Evolutionary conservation across 257 asterid genomes (phyloP).

Genomic region (Solanum sejunctum): DNA sequence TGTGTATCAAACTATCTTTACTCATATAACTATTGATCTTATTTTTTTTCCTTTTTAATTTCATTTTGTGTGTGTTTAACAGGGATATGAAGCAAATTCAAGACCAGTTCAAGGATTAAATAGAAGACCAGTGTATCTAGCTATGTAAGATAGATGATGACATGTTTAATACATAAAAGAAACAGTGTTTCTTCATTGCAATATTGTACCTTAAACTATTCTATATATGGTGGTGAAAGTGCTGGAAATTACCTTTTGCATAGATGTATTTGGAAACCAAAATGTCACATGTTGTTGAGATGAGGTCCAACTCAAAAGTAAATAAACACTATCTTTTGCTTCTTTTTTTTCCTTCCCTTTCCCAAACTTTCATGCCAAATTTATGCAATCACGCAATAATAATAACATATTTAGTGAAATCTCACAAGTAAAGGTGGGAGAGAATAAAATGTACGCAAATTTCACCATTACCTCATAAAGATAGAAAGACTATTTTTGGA

Average conservation of each 20-base stretch:
- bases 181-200: neutral
- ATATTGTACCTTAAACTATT: neutral
- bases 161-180: neutral
- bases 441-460: too few species aligned
- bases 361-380: neutral
- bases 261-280: neutral
- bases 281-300: neutral
- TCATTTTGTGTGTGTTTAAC: neutral
- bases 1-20: neutral
- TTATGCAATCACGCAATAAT: too few species aligned
- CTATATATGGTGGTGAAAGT: neutral
- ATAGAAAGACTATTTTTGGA: too few species aligned
- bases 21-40: neutral
- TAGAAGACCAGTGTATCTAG: neutral
- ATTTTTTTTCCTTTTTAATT: neutral
- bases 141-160: neutral
- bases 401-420: too few species aligned
- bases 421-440: too few species aligned
- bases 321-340: neutral
- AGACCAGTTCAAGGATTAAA: constrained; percentile 33
- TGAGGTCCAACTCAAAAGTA: neutral
- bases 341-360: neutral
- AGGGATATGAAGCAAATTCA: constrained; percentile 39
- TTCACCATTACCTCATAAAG: too few species aligned
- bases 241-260: neutral